Evolutionary conservation across 768 basidiomycete species (phyloP), one percentile per base, ranked within the genome.

Genomic region (Suillus subluteus): DNA sequence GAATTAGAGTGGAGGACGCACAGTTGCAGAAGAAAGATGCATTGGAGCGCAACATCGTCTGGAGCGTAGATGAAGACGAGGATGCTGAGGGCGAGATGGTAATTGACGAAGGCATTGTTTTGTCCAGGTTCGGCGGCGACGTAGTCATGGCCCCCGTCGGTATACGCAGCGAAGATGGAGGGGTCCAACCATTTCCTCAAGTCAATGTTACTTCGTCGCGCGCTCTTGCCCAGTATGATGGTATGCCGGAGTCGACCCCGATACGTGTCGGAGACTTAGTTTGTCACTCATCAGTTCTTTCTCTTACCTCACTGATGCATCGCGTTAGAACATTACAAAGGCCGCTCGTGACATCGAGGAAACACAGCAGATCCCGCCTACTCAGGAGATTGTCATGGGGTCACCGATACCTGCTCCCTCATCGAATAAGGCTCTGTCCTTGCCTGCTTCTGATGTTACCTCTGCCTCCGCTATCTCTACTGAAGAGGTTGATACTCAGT

Each of bases 1-100:
- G 78, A 4, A 67, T 83, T 38, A 82, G 87, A 41, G 79, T 76
- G 11, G 80, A 87, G 48, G 85, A 92, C 74, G 81, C 81, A 2
- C 86, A 89, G 66, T 80, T 83, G 38, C 91, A 92, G 73, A 78
- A 77, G 63, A 79, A 82, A 68, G 92, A 94, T 66, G 91, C 92
- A 2, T 72, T 81, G 38, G 75, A 79, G 13, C 84, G 93, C 66
- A 87, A 83, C 58, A 76, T 93, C 32, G 85, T 88, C 11, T 95
- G 92, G 91, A 79, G 80, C 66, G 84, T 83, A 15, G 86, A 88
- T 46, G 82, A 80, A 26, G 88, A 88, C 63, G 70, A 73, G 16
- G 90, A 91, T 72, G 88, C 86, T 8, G 83, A 86, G 13, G 87
- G 87, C 11, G 89, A 91, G 62, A 84, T 84, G 37, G 58, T 72